Conservation (phyloP, 148 eudicot species). For the Pharnaceum exiguum region DNA sequence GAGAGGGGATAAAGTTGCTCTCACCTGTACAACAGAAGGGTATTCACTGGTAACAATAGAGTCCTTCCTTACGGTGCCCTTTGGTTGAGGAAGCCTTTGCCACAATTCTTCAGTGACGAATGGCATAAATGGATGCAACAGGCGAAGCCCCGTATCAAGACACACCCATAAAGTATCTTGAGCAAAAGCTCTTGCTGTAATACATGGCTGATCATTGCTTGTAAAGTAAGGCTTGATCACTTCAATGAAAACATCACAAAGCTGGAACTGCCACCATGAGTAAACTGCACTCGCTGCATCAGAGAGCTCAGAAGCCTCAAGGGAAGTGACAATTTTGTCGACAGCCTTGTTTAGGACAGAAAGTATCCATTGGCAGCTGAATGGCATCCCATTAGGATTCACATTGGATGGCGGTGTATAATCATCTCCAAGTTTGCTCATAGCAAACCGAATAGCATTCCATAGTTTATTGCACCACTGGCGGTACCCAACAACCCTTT, state of each 20-base stretch:
- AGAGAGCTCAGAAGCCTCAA: conserved; percentile 75
- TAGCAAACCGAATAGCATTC: conserved; percentile 90
- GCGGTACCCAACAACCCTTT: conserved; percentile 88
- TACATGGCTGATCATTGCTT: conserved; percentile 37
- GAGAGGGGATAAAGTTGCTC: background rate
- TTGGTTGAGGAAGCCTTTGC: conserved; percentile 89
- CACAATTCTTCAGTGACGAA: conserved; percentile 91
- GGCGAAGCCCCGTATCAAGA: conserved; percentile 76
- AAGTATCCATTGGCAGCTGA: conserved; percentile 90
- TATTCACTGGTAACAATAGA: conserved; percentile 77
- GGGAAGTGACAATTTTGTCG: conserved; percentile 55
- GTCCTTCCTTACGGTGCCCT: conserved; percentile 49
- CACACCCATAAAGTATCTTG: conserved; percentile 82
- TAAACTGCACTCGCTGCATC: conserved; percentile 88
- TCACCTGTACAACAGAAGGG: conserved; percentile 66
- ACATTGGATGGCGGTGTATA: conserved; percentile 64
- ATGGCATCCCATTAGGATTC: conserved; percentile 52
- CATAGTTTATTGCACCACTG: conserved; percentile 97
- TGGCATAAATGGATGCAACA: conserved; percentile 97
- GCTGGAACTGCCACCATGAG: conserved; percentile 91
- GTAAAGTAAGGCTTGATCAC: conserved; percentile 75
- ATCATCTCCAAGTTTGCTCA: conserved; percentile 80
- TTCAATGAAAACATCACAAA: conserved; percentile 90
- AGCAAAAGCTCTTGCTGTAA: conserved; percentile 53
- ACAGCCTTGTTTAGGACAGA: conserved; percentile 79